A percentile compares a stretch with the other conserved stretches of the same genome.
These are phyloP conservation scores for Prunus davidiana DNA, from an alignment of 306 rosid species.

Conservation along the genomic window DNA sequence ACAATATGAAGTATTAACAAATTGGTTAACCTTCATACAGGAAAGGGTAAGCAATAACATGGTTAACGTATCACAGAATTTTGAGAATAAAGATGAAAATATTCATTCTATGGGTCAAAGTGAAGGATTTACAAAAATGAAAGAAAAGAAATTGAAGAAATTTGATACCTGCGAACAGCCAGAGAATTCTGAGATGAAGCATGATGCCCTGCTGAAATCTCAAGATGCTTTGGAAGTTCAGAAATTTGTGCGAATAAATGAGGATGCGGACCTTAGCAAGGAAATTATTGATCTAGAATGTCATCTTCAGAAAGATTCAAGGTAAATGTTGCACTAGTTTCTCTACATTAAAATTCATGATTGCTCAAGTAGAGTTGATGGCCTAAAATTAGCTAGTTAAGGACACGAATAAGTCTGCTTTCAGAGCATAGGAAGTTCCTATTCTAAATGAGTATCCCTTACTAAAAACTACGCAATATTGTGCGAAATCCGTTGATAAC, in stretches of 20 bases:
- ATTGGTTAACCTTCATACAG: slow-evolving; percentile 45
- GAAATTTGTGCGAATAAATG: slow-evolving; percentile 32
- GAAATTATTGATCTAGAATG: slow-evolving; percentile 39
- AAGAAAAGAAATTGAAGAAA: slow-evolving; percentile 37
- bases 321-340: slow-evolving; percentile 34
- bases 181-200: slow-evolving; percentile 29
- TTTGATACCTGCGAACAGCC: slow-evolving; percentile 30
- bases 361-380: background rate
- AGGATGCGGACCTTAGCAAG: slow-evolving; percentile 26
- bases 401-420: background rate
- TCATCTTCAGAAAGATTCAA: slow-evolving; percentile 43
- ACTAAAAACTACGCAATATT: background rate
- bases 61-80: slow-evolving; percentile 30
- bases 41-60: slow-evolving; percentile 49
- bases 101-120: slow-evolving; percentile 27
- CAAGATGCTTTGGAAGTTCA: slow-evolving; percentile 31
- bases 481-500: background rate
- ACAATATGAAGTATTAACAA: background rate
- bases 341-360: background rate
- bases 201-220: slow-evolving; percentile 32
- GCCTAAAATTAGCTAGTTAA: background rate
- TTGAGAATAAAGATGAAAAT: slow-evolving; percentile 25
- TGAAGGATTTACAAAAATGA: slow-evolving; percentile 31
- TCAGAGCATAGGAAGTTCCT: background rate
- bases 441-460: background rate